Conservation (phyloP, 805 yeast species). For the Saturnispora ahearnii region DNA sequence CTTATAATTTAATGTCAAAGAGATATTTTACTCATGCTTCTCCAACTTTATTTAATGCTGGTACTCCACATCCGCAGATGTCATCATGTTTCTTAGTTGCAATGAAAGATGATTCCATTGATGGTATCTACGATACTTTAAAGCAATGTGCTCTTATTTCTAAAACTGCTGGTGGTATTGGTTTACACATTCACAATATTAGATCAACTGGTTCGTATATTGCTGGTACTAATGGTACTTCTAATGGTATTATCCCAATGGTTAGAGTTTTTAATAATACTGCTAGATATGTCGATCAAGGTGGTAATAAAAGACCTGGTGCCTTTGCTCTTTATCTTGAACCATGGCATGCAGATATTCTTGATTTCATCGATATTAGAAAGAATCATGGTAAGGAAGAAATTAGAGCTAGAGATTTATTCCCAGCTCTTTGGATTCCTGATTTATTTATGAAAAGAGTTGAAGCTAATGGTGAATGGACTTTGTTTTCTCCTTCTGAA, state of each 20-base stretch:
- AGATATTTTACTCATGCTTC: conserved; percentile 53
- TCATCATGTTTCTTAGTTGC: conserved; percentile 57
- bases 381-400: conserved; percentile 60
- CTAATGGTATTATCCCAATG: conserved; percentile 57
- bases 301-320: conserved; percentile 60
- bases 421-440: conserved; percentile 57
- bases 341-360: conserved; percentile 57
- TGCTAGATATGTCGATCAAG: conserved; percentile 57
- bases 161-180: conserved; percentile 57
- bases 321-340: conserved; percentile 53
- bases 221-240: conserved; percentile 56
- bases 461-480: conserved; percentile 47
- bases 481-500: conserved; percentile 50
- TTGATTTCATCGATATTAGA: conserved; percentile 50
- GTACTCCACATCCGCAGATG: conserved; percentile 52
- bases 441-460: conserved; percentile 56
- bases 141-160: conserved; percentile 55
- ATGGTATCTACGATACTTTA: conserved; percentile 53
- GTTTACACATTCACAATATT: conserved; percentile 52
- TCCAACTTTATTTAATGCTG: conserved; percentile 54
- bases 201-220: conserved; percentile 52
- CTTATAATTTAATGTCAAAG: conserved; percentile 52
- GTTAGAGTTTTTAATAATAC: conserved; percentile 54
- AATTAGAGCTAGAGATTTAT: conserved; percentile 52
- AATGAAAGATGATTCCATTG: conserved; percentile 55